Evolutionary conservation across 225 moss, liverwort and hornwort species (phyloP), one percentile per base, ranked within the genome.

Genomic region (Anthoceros angustus): DNA sequence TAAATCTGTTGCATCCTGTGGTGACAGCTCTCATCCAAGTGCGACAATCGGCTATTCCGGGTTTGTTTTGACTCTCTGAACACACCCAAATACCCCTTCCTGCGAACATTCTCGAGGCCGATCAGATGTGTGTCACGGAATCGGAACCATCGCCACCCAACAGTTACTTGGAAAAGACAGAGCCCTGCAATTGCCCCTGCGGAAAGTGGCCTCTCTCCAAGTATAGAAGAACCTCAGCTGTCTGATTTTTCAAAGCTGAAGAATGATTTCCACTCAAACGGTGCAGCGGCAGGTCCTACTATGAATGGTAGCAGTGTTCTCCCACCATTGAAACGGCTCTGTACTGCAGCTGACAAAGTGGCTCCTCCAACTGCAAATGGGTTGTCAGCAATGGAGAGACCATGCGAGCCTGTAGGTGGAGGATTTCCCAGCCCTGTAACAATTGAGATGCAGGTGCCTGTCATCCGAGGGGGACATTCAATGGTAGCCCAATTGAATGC

Each of bases 91-190:
- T 85, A 87, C 69, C 93, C 93, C 65, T 94, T 94, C 63, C 72
- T 94, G 42, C 79, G 87, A 76, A 90, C 86, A 61, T 89, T 90
- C 70, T 94, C 93, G 73, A 82, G 93, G 62, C 93, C 93, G 41
- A 94, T 94, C 66, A 82, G 93, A 42, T 94, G 93, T 71, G 93
- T 94, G 42, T 94, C 93, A 72, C 86, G 93, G 39, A 94, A 94
- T 68, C 79, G 93, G 73, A 94, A 90, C 70, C 86, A 94, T 68
- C 93, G 93, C 39, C 79, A 82, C 8, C 83, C 87, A 66, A 74
- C 70, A 72, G 83, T 86, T 75, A 77, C 78, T 7, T 90, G 83
- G 87, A 94, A 87, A 75, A 84, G 83, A 72, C 75, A 74, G 66
- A 79, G 72, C 64, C 70, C 78, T 74, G 69, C 81, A 49, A 73